Base-by-base conservation (phyloP, 2,329 filamentous ascomycete species). In the Aureobasidium sp. region DNA sequence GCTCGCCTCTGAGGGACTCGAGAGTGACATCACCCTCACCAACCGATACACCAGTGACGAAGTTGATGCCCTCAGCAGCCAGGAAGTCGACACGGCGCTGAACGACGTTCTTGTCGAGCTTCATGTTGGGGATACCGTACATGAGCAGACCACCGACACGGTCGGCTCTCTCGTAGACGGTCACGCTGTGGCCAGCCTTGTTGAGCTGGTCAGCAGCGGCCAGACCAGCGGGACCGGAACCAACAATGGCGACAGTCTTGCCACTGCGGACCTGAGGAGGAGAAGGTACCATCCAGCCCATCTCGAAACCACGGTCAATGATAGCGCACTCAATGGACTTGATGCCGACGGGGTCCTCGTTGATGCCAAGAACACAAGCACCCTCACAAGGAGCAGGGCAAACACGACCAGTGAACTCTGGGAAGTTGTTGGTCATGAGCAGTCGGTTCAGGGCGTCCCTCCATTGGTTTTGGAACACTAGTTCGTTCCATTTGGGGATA, bases 81-180 rank as follows among this genome's bases (percentile, higher is more conserved):
- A 97, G 93, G 77, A 97, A 91, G 76, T 97, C 90, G 53, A 94
- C 91, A 75, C 93, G 89, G 58, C 93, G 89, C 82, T 97, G 93
- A 64, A 97, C 93, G 66, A 97, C 87, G 73, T 91, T 91, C 84
- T 97, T 97, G 80, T 97, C 93, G 46, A 97, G 88, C 82, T 97
- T 97, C 93, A 97, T 97, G 82, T 97, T 97, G 68, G 93, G 93
- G 68, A 97, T 97, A 68, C 93, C 93, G 73, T 97, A 97, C 93
- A 97, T 97, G 71, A 97, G 84, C 61, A 97, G 82, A 75, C 93
- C 93, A 77, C 93, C 93, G 63, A 88, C 80, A 67, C 93, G 90
- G 73, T 97, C 93, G 64, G 91, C 86, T 67, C 93, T 90, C 82
- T 97, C 93, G 72, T 94, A 97, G 20, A 97, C 85, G 13, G 91